A percentile compares a stretch with the other conserved stretches of the same genome.
phyloP scores from a whole-genome alignment of 177 flowering plant genomes.

The Vitis hybrid region DNA sequence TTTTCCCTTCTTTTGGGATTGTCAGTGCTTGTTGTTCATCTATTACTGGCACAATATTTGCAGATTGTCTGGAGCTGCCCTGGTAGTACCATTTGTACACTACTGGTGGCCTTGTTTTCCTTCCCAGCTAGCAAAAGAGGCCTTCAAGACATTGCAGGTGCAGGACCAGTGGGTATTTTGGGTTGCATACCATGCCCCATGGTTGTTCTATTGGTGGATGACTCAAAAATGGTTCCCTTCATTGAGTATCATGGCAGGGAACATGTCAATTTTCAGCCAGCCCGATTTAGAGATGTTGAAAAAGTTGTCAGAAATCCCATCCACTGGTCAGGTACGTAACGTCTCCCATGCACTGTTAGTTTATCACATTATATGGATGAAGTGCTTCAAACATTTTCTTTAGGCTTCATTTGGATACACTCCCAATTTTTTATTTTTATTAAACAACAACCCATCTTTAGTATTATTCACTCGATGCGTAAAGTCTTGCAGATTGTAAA shows the following conservation, averaged over 20 bases:
- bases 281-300: conserved; percentile 49
- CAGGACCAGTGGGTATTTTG: conserved; percentile 47
- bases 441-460: too few species aligned
- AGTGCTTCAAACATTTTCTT: too few species aligned
- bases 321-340: conserved; percentile 27
- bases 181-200: conserved; percentile 61
- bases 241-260: conserved; percentile 23
- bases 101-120: conserved; percentile 80
- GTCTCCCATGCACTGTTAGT: neutral
- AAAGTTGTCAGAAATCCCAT: conserved; percentile 18
- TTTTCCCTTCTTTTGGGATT: neutral
- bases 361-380: neutral
- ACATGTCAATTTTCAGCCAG: conserved; percentile 27
- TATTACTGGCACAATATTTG: neutral
- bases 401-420: too few species aligned
- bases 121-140: conserved; percentile 30
- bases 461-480: too few species aligned
- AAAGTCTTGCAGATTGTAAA: too few species aligned
- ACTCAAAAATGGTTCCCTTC: conserved; percentile 70
- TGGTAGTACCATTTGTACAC: conserved; percentile 63
- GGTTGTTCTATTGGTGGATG: conserved; percentile 73
- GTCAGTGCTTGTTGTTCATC: neutral
- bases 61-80: conserved; percentile 68
- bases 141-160: conserved; percentile 17
- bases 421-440: neutral